Evolutionary conservation across 2,329 filamentous ascomycete genomes (phyloP), one percentile per base, ranked within the genome.

Genomic region (Mycosphaerelloides madeirae): DNA sequence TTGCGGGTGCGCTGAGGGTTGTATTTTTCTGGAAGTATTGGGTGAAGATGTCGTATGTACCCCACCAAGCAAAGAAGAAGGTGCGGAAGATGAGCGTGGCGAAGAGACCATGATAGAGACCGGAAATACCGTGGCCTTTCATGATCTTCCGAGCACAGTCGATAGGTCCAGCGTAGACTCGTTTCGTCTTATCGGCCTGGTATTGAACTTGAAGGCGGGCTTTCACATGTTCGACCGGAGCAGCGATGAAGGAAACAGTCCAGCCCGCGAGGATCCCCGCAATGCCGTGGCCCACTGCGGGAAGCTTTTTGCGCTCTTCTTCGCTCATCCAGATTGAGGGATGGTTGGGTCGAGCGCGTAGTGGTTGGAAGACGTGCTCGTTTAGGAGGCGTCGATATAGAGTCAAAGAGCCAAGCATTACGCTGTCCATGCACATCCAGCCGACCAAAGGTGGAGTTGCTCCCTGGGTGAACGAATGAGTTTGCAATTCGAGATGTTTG

Each of bases 61-160:
- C 83, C 93, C 93, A 98, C 90, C 90, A 97, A 72, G 84, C 93
- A 76, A 95, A 96, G 75, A 98, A 98, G 71, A 91, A 95, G 12
- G 82, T 81, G 14, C 93, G 80, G 72, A 97, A 97, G 37, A 97
- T 68, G 38, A 97, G 72, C 0, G 93, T 97, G 1, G 93, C 87
- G 29, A 69, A 73, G 11, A 98, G 76, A 0, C 93, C 93, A 63
- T 88, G 89, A 67, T 91, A 98, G 6, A 98, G 66, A 29, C 91
- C 93, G 16, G 68, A 63, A 2, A 96, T 59, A 35, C 93, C 91
- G 65, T 97, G 88, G 39, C 65, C 59, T 19, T 65, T 63, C 38
- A 74, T 61, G 35, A 87, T 81, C 68, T 88, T 91, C 55, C 68
- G 69, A 29, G 84, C 66, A 65, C 88, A 95, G 69, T 97, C 90